Percentiles rank a stretch among this genome's conserved stretches.
Evolutionary conservation across 176 grass and related monocot genomes (phyloP).

Genomic region (Hordeum vulgare): MorexV3_pseudomolecules_assembly NC_058519.1:248501485-248501984

Average conservation of each 20-base stretch:
- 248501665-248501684: neutral
- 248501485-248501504: neutral
- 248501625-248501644: neutral
- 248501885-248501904: neutral
- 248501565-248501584: neutral
- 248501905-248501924: neutral
- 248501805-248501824: conserved; percentile 89
- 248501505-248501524: neutral
- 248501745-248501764: conserved; percentile 99
- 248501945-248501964: neutral
- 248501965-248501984: neutral
- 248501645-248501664: neutral
- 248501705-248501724: conserved; percentile 60
- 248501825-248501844: conserved; percentile 96
- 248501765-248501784: conserved; percentile 91
- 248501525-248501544: neutral
- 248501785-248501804: conserved; percentile 81
- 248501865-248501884: neutral
- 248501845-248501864: conserved; percentile 67
- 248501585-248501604: neutral
- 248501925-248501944: neutral
- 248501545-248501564: neutral
- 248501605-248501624: neutral
- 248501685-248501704: conserved; percentile 12
- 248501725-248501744: conserved; percentile 82